Evolutionary conservation across 371 early-diverging fungal species (phyloP), one percentile per base, ranked within the genome.

Genomic region (Mortierella sp.): DNA sequence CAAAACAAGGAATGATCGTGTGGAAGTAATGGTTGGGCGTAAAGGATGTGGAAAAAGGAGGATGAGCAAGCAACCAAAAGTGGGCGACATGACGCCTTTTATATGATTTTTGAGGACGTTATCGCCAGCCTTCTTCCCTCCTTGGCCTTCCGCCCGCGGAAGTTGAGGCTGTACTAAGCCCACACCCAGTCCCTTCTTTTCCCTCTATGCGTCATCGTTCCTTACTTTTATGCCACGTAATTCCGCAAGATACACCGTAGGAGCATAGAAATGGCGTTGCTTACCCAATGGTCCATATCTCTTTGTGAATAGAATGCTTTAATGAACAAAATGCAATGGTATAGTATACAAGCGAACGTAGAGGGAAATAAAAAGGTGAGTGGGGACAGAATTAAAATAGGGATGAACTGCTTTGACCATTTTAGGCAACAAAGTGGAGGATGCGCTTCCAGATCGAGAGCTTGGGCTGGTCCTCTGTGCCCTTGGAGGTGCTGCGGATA

Each of bases 391-490:
- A 8, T 63, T 31, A 63, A 34, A 10, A 28, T 2, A 63, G 16
- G 38, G 1, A 19, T 19, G 63, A 34, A 19, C 63, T 34, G 34
- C 34, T 34, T 63, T 34, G 19, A 14, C 24, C 31, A n/a, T 38
- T 55, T 72, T 71, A 79, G 42, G 80, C 80, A 38, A 80, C 52
- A 71, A 80, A 75, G 65, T 72, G 47, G 14, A 80, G 3, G 52
- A 75, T 54, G 24, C 70, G 65, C 31, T 75, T 77, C 77, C 77
- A 77, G 57, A 77, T 21, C 13, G 77, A 45, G 3, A 54, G 34
- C 57, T 77, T 77, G 19, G 42, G 54, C 77, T 70, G 45, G 31
- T 44, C 45, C 6, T 6, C 45, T 11, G 34, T 11, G 10, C 34
- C 16, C 65, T 70, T 55, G 57, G 16, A 81, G 57, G 63, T 77